Percentiles rank a stretch among this genome's conserved stretches.
Evolutionary conservation across 345 rosid species (phyloP).

Genomic region (Viola odorata): DNA sequence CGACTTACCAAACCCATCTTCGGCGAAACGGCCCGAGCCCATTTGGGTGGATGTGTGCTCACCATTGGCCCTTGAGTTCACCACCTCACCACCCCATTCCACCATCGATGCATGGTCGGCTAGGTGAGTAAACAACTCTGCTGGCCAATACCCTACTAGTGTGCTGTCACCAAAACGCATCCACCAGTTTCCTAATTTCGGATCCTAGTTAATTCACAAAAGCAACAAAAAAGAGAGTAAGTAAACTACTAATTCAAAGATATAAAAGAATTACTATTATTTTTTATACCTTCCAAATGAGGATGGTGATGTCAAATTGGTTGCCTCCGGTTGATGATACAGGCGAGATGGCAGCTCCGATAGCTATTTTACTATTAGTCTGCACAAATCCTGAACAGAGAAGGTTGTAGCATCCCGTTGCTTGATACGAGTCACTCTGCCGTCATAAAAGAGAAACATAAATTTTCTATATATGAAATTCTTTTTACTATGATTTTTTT

Average conservation of each 20-base stretch:
- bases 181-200: constrained; percentile 94
- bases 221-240: not conserved
- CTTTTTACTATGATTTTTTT: too few species aligned
- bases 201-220: constrained; percentile 45
- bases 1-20: constrained; percentile 79
- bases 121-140: constrained; percentile 86
- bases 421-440: constrained; percentile 29
- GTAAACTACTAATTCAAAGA: not conserved
- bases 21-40: constrained; percentile 93
- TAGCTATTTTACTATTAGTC: constrained; percentile 29
- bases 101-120: constrained; percentile 88
- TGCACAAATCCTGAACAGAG: constrained; percentile 33
- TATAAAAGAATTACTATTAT: not conserved
- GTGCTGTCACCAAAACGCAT: constrained; percentile 86
- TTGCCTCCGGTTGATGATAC: constrained; percentile 16
- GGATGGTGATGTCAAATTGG: constrained; percentile 28
- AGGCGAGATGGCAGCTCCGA: constrained; percentile 35
- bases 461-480: not conserved
- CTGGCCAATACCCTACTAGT: constrained; percentile 93
- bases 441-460: not conserved
- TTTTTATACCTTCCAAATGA: constrained; percentile 26
- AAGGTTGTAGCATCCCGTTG: constrained; percentile 36
- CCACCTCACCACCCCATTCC: constrained; percentile 98
- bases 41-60: constrained; percentile 84
- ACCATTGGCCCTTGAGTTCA: constrained; percentile 76